Evolutionary conservation across 805 yeast species (phyloP).

Genomic region (Metschnikowia gelsemii): DNA sequence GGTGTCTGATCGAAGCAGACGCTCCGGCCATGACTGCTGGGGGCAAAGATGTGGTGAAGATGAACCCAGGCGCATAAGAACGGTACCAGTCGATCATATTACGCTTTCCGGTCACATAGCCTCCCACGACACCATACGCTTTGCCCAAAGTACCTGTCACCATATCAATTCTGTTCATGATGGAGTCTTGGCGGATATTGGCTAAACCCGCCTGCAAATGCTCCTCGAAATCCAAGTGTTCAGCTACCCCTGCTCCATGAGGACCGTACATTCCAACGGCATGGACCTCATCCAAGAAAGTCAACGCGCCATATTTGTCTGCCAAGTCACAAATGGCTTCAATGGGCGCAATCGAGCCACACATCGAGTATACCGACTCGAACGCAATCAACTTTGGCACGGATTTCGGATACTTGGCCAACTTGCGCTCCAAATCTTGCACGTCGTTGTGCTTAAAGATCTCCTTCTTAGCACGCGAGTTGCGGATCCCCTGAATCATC

Average conservation of each 20-base stretch:
- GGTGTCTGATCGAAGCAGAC: constrained; percentile 79
- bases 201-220: constrained; percentile 69
- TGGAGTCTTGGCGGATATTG: constrained; percentile 43
- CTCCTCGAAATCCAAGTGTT: constrained; percentile 85
- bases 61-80: constrained; percentile 95
- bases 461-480: constrained; percentile 85
- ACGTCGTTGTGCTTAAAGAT: constrained; percentile 90
- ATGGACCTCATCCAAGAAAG: constrained; percentile 97
- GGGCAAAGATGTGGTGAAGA: constrained; percentile 94
- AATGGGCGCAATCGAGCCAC: constrained; percentile 95
- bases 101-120: constrained; percentile 89
- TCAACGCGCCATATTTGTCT: constrained; percentile 94
- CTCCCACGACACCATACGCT: constrained; percentile 96
- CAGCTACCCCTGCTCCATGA: constrained; percentile 99
- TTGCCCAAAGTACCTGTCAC: constrained; percentile 97
- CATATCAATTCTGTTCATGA: constrained; percentile 89
- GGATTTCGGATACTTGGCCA: constrained; percentile 78
- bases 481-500: constrained; percentile 93
- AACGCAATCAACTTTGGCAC: constrained; percentile 95
- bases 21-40: constrained; percentile 99
- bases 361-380: constrained; percentile 97
- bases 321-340: constrained; percentile 92
- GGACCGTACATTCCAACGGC: constrained; percentile 99
- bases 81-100: constrained; percentile 91
- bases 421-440: constrained; percentile 73